Evolutionary conservation across 306 rosid species (phyloP), one percentile per base, ranked within the genome.

Genomic region (Benincasa hispida): DNA sequence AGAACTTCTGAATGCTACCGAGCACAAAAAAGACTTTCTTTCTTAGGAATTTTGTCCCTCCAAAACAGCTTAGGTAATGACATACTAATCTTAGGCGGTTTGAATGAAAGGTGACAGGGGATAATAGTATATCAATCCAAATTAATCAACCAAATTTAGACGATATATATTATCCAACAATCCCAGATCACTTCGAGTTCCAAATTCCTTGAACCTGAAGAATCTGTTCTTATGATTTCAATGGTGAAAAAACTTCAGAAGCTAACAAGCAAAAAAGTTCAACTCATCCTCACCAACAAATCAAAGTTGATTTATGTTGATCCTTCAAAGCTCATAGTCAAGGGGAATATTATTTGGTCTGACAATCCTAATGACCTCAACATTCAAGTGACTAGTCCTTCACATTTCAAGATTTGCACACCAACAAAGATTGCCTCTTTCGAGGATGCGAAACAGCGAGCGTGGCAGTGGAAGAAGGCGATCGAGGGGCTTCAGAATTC

Each of bases 271-370:
- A 95, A 95, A 87, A 95, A 95, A 86, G 98, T 95, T 87, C 99
- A 95, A 86, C 98, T 95, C 66, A 95, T 95, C 80, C 98, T 92
- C 75, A 92, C 99, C 77, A 95, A 95, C 91, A 92, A 92, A 78
- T 98, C 98, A 7, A 95, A 92, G 83, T 85, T 95, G 85, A 90
- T 95, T 79, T 95, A 95, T 77, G 97, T 92, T 12, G 98, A 95
- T 82, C 99, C 99, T 34, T 84, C 99, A 30, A 92, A 95, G 82
- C 85, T 95, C 75, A 73, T 90, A 68, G 91, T 89, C 54, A 95
- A 95, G 81, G 99, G 98, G 82, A 90, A 87, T 81, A 90, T 95
- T 76, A 86, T 90, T 74, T 95, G 99, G 99, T 95, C 98, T 28
- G 88, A 95, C 81, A 92, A 95, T 82, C 94, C 97, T 11, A 88